Base-by-base conservation (phyloP, 345 rosid species). In the Cardamine chenopodiifolia region DNA sequence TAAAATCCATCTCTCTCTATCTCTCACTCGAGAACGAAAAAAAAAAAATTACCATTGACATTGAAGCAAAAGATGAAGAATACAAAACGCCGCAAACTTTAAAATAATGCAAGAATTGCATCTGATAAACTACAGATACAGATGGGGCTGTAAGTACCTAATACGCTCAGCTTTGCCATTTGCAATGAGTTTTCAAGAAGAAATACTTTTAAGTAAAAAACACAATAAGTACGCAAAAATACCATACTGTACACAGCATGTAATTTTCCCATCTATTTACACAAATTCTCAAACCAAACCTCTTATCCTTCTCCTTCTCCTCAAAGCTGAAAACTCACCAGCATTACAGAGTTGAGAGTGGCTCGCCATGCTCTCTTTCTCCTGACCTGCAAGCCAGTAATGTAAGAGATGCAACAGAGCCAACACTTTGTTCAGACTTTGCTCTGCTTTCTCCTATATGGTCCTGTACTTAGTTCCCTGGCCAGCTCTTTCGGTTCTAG, bases 261-360 rank as follows among this genome's bases (percentile, higher is more conserved):
- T 69, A 75, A 61, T 68, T 68, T 61, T 75, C 34, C 70, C 49
- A 53, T 69, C 70, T 69, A 76, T 76, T 53, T 76, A 77, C 80
- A 77, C 76, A 70, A 69, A 70, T 69, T 76, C 71, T 62, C 80
- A 75, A 75, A 63, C 75, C 71, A 76, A 70, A 70, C 75, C 71
- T 55, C 71, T 47, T 62, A 44, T 66, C 58, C 44, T 48, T 65
- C 57, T 32, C 23, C 55, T 50, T 53, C 69, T 73, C 48, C 53
- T 62, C 62, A 75, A 53, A 31, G 42, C 74, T 69, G 65, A 32
- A 76, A 76, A 69, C 61, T 66, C 74, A 61, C 74, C 79, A 68
- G 39, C 74, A 31, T 15, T 47, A 52, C 57, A 31, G 40, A 60
- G 53, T 56, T 28, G 22, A 53, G 58, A 68, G 22, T 31, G 50